These are phyloP conservation scores for Dentipellis sp. DNA, from an alignment of 768 basidiomycete genomes.

Conservation along the genomic window DNA sequence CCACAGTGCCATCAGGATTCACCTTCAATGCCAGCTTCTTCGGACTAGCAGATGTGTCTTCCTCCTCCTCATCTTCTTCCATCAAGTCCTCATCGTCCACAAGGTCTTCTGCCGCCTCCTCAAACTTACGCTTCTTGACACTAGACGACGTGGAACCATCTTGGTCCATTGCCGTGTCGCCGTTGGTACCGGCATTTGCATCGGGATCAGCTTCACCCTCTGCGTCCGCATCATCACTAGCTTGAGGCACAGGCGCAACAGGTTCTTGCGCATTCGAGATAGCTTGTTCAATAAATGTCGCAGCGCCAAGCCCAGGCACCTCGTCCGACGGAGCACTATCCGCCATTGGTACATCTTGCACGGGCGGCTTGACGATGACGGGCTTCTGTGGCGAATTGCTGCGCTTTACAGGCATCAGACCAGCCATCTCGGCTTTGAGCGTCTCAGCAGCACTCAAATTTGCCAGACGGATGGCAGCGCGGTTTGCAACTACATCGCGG, in stretches of 20 bases:
- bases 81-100: constrained; percentile 18
- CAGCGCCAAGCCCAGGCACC: constrained; percentile 30
- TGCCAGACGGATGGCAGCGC: constrained; percentile 86
- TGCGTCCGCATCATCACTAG: constrained; percentile 33
- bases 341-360: constrained; percentile 16
- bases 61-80: constrained; percentile 34
- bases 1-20: constrained; percentile 86
- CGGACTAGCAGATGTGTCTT: constrained; percentile 35
- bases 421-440: constrained; percentile 82
- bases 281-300: constrained; percentile 1
- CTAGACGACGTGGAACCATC: neutral
- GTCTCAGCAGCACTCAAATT: constrained; percentile 95
- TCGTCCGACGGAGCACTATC: constrained; percentile 10
- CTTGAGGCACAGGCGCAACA: constrained; percentile 32
- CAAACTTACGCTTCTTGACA: constrained; percentile 36
- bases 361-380: constrained; percentile 15
- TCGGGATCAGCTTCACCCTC: constrained; percentile 18
- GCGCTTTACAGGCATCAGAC: constrained; percentile 32
- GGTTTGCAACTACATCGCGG: constrained; percentile 82
- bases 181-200: neutral
- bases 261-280: neutral
- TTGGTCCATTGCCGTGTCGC: neutral
- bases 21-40: constrained; percentile 58
- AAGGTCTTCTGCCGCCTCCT: constrained; percentile 33
- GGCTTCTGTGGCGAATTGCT: constrained; percentile 13